phyloP scores from a whole-genome alignment of 176 grass and related monocot genomes.

The Avena eriantha region DNA sequence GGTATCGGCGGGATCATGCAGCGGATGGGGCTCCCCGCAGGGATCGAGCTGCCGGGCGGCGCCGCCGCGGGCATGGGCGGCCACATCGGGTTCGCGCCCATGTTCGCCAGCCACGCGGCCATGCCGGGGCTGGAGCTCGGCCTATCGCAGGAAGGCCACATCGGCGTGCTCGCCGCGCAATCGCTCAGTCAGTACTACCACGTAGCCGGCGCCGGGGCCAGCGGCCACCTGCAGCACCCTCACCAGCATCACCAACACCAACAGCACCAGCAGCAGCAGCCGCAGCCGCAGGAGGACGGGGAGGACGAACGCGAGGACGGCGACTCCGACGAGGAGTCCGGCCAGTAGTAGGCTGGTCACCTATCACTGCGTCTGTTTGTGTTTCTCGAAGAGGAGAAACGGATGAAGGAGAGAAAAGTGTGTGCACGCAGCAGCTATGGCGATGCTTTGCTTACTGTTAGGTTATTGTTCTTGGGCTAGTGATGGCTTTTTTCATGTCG shows the following conservation, averaged over 20 bases:
- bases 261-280: conserved; percentile 41
- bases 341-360: conserved; percentile 51
- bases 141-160: conserved; percentile 73
- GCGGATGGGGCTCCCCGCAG: conserved; percentile 59
- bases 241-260: conserved; percentile 59
- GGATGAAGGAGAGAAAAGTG: conserved; percentile 28
- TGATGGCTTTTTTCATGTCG: conserved; percentile 53
- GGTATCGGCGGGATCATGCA: conserved; percentile 59
- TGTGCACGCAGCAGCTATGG: conserved; percentile 49
- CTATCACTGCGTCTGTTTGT: not conserved
- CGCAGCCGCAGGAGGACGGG: conserved; percentile 55
- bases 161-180: conserved; percentile 66
- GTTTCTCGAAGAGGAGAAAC: conserved; percentile 23
- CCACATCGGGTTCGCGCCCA: conserved; percentile 69
- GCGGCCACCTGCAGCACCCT: conserved; percentile 59
- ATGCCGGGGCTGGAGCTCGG: conserved; percentile 82
- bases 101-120: conserved; percentile 62
- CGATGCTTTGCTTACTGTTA: conserved; percentile 52
- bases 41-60: conserved; percentile 49
- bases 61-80: conserved; percentile 45
- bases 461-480: conserved; percentile 41
- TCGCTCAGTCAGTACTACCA: conserved; percentile 74
- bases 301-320: conserved; percentile 63
- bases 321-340: conserved; percentile 64
- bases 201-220: conserved; percentile 44